phyloP scores from a whole-genome alignment of 2,329 filamentous ascomycete genomes.

The Fusarium pininemorale region DNA sequence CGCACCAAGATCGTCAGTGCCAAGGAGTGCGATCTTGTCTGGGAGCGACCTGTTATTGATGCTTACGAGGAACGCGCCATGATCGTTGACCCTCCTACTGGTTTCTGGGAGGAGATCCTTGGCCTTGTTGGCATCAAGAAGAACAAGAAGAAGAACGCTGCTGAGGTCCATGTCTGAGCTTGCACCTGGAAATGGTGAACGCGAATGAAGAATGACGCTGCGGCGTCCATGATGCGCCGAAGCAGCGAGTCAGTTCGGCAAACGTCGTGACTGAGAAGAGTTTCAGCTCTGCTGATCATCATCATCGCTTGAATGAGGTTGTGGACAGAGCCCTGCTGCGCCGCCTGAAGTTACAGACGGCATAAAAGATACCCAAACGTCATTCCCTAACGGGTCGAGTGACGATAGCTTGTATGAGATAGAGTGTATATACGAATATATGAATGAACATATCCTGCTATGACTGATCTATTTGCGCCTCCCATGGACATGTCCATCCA shows the following conservation, averaged over 20 bases:
- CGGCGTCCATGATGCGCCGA: background rate
- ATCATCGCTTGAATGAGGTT: background rate
- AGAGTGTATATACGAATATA: slow-evolving; percentile 12
- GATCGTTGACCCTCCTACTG: slow-evolving; percentile 49
- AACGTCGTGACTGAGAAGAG: background rate
- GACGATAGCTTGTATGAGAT: background rate
- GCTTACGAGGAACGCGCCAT: slow-evolving; percentile 56
- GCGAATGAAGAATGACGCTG: background rate
- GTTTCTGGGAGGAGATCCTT: slow-evolving; percentile 47
- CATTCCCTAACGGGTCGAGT: background rate
- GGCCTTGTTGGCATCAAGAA: slow-evolving; percentile 24
- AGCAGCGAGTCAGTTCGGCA: background rate
- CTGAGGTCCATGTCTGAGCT: slow-evolving; percentile 21
- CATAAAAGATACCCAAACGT: slow-evolving; percentile 16
- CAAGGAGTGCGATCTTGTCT: slow-evolving; percentile 62
- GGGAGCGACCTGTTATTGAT: slow-evolving; percentile 63
- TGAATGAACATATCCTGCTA: slow-evolving; percentile 1
- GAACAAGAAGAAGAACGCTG: slow-evolving; percentile 20
- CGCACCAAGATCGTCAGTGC: slow-evolving; percentile 60
- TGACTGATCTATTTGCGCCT: background rate
- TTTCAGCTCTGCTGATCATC: background rate
- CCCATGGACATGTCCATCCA: background rate
- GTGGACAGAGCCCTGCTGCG: background rate
- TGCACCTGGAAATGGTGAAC: background rate
- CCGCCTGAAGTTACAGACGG: background rate